A percentile compares a stretch with the other conserved stretches of the same genome.
Conservation (phyloP, 148 eudicot species). For the Camellia japonica region DNA sequence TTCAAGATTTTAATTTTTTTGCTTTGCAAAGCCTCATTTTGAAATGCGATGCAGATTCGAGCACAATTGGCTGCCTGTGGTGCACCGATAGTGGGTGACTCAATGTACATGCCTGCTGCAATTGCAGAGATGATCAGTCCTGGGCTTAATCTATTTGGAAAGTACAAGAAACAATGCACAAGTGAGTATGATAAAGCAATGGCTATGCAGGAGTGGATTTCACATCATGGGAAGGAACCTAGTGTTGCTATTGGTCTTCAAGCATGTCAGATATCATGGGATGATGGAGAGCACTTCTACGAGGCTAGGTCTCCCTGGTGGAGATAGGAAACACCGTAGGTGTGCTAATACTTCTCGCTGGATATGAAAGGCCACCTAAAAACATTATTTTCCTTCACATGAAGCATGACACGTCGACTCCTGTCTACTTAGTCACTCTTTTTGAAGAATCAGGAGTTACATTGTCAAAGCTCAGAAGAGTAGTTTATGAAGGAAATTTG, state of each 20-base stretch:
- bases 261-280: constrained; percentile 98
- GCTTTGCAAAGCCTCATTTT: background rate
- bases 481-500: background rate
- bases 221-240: constrained; percentile 85
- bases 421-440: background rate
- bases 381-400: background rate
- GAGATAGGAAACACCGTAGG: constrained; percentile 45
- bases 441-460: background rate
- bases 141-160: constrained; percentile 66
- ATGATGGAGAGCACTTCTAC: constrained; percentile 67
- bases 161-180: constrained; percentile 31
- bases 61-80: constrained; percentile 93
- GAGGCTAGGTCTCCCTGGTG: constrained; percentile 95
- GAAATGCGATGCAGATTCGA: constrained; percentile 54
- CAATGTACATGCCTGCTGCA: constrained; percentile 92
- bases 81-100: constrained; percentile 92
- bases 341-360: background rate
- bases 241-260: constrained; percentile 84
- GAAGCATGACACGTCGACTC: background rate
- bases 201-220: constrained; percentile 69
- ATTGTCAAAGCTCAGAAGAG: background rate
- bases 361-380: background rate
- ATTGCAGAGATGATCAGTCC: constrained; percentile 61
- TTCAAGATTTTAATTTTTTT: background rate
- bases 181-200: constrained; percentile 43